Base-by-base conservation (phyloP, 352 stramenopile genomes). In the Elongisporangium anandrum region DNA sequence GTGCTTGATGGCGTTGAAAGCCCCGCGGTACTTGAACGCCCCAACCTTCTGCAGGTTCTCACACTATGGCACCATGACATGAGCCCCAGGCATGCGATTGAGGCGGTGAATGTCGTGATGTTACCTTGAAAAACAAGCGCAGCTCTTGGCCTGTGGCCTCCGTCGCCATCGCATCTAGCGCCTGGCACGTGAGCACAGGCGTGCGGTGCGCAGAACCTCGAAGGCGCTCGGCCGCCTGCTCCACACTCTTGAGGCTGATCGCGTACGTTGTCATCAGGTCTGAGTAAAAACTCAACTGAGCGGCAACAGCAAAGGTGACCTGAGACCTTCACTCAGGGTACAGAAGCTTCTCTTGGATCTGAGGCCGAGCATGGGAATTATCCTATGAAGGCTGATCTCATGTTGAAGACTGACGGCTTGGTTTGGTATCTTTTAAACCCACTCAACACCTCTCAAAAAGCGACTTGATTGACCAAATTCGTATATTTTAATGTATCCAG, bases 11-110 rank as follows among this genome's bases (percentile, higher is more conserved):
- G 76, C 77, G 56, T 85, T 87, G 21, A 68, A 60, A 26, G 79
- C 79, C 8, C 79, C 79, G 16, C 79, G 76, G 52, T 84, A 84
- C 69, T 88, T 88, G 73, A 88, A 88, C 50, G 72, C 76, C 10
- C 79, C 79, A 19, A 79, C 66, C 57, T 69, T 75, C 38, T 87
- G 79, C 17, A 88, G 49, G 47, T 81, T 80, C 67, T 88, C 79
- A 21, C 68, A 79, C 75, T 87, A 55, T 56, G 74, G 48, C 26
- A 54, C 13, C n/a, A n/a, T n/a, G n/a, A n/a, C n/a, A n/a, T n/a
- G n/a, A n/a, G n/a, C n/a, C n/a, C n/a, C n/a, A n/a, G n/a, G n/a
- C n/a, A n/a, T n/a, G n/a, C n/a, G n/a, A n/a, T n/a, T n/a, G n/a
- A n/a, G n/a, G n/a, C n/a, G n/a, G n/a, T n/a, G n/a, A n/a, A n/a